Percentiles rank a stretch among this genome's conserved stretches.
phyloP scores from a whole-genome alignment of 805 yeast genomes.

The Candida wancherniae region DNA sequence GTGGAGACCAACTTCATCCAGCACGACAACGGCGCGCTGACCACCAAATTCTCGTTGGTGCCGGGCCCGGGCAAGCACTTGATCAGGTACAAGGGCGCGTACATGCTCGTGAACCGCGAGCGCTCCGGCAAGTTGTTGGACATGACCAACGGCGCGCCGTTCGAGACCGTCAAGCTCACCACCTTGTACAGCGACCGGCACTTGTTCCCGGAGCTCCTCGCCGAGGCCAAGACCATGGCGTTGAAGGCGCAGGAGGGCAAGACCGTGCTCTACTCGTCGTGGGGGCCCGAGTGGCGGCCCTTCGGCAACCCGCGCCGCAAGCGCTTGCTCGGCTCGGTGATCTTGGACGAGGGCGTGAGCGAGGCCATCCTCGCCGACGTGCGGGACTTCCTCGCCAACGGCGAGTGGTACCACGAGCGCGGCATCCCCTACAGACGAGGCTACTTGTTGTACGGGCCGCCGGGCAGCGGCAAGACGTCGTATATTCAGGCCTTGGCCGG shows the following conservation, averaged over 20 bases:
- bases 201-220: conserved; percentile 63
- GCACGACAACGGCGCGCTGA: conserved; percentile 88
- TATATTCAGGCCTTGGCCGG: conserved; percentile 97
- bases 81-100: conserved; percentile 80
- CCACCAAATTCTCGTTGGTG: conserved; percentile 82
- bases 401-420: conserved; percentile 88
- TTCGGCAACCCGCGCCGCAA: conserved; percentile 94
- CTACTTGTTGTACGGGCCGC: conserved; percentile 91
- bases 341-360: conserved; percentile 71
- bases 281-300: conserved; percentile 99
- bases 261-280: conserved; percentile 87
- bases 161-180: conserved; percentile 92
- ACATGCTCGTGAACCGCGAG: conserved; percentile 83
- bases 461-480: conserved; percentile 95
- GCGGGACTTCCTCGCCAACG: conserved; percentile 68
- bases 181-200: conserved; percentile 79
- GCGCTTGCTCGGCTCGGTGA: conserved; percentile 78
- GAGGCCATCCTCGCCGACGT: conserved; percentile 68
- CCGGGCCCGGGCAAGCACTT: conserved; percentile 98
- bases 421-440: conserved; percentile 99
- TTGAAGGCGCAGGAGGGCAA: conserved; percentile 82
- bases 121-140: conserved; percentile 86
- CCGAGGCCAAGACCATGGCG: conserved; percentile 83
- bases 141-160: conserved; percentile 86
- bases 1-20: conserved; percentile 84